Percentiles rank a stretch among this genome's conserved stretches.
Evolutionary conservation across 768 basidiomycete genomes (phyloP).

Genomic region (Termitomyces sp.): DNA sequence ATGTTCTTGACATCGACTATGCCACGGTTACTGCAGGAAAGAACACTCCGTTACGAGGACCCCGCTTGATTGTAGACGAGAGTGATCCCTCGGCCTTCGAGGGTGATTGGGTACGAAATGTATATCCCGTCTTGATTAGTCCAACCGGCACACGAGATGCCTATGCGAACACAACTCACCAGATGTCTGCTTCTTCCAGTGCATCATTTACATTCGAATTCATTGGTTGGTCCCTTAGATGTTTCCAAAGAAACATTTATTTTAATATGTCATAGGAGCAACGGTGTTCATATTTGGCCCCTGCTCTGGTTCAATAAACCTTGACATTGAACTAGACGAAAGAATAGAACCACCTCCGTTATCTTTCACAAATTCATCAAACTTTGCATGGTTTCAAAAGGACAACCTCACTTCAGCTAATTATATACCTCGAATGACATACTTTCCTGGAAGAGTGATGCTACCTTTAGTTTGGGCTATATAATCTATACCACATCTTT

Average conservation of each 20-base stretch:
- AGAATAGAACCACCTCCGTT: too few species aligned
- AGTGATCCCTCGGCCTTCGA: neutral
- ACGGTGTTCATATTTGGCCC: neutral
- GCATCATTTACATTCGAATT: neutral
- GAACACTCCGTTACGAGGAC: neutral
- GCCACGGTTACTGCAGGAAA: neutral
- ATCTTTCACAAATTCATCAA: too few species aligned
- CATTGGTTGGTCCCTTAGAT: neutral
- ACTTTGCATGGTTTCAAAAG: too few species aligned
- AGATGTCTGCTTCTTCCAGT: neutral
- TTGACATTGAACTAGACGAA: too few species aligned
- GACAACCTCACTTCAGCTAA: too few species aligned
- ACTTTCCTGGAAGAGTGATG: neutral
- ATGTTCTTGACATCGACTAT: neutral
- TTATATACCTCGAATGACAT: neutral
- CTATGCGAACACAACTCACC: neutral
- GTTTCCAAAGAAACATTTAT: neutral
- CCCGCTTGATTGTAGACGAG: neutral
- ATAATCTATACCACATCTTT: too few species aligned
- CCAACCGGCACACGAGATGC: neutral
- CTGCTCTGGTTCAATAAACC: neutral
- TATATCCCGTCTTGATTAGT: neutral
- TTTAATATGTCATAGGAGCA: neutral
- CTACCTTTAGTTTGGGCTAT: neutral
- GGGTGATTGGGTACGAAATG: neutral